A percentile compares a stretch with the other conserved stretches of the same genome.
Conservation (phyloP, 139 green algal species). For the Tetradesmus obliquus region DNA sequence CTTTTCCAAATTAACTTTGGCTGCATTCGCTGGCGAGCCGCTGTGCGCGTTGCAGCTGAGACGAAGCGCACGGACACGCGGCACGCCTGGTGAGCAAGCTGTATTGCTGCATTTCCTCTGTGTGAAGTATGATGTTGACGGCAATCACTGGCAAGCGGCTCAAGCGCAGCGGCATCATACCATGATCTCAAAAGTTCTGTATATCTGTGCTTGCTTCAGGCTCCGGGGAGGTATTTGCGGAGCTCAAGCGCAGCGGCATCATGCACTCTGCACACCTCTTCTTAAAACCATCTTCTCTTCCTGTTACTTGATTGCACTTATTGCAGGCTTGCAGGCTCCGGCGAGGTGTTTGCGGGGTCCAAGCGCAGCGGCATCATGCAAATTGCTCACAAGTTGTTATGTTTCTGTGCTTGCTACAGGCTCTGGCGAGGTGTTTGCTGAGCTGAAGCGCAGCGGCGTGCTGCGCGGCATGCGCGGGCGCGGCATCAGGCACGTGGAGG, state of each 20-base stretch:
- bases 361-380: background rate
- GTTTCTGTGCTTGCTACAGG: no score
- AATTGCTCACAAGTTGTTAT: no score
- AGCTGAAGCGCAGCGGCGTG: constrained; percentile 63
- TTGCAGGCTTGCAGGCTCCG: background rate
- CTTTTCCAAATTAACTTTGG: no score
- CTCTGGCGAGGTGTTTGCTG: constrained; percentile 84
- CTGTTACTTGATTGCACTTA: no score
- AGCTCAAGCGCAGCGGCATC: background rate
- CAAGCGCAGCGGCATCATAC: no score
- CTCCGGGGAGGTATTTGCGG: constrained; percentile 14
- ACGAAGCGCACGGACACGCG: background rate
- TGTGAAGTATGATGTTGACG: no score
- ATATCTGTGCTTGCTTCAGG: no score
- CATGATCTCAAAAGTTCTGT: no score
- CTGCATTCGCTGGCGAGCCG: constrained; percentile 17
- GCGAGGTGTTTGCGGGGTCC: background rate
- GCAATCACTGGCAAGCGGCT: no score
- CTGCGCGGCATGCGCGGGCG: constrained; percentile 61
- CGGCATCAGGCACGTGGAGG: constrained; percentile 76
- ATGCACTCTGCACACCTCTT: no score
- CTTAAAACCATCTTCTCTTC: no score
- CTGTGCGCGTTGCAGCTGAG: background rate
- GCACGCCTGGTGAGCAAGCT: background rate
- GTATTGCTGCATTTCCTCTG: no score